Evolutionary conservation across 1,284 basidiomycete species (phyloP).

Genomic region (Sanghuangporus weigelae): DNA sequence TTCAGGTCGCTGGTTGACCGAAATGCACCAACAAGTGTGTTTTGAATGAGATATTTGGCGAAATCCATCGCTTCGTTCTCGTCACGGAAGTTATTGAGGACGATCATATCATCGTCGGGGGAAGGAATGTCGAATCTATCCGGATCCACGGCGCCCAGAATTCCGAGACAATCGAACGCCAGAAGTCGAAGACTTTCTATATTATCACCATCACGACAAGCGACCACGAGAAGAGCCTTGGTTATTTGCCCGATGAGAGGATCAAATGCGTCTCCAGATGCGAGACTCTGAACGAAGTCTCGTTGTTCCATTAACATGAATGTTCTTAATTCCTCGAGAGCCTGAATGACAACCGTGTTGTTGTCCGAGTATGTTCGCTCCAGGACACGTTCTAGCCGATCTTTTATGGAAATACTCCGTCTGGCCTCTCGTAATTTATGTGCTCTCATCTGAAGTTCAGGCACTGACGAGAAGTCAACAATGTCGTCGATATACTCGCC

Average conservation of each 20-base stretch:
- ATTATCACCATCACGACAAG: constrained; percentile 75
- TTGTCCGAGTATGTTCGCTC: constrained; percentile 80
- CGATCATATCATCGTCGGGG: constrained; percentile 62
- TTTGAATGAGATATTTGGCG: constrained; percentile 80
- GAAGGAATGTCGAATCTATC: constrained; percentile 79
- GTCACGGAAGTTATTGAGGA: constrained; percentile 82
- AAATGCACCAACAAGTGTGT: constrained; percentile 90
- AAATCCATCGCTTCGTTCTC: constrained; percentile 78
- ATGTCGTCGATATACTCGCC: constrained; percentile 66
- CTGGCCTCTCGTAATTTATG: constrained; percentile 46
- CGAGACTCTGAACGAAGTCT: constrained; percentile 54
- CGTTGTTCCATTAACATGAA: constrained; percentile 53
- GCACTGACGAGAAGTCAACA: constrained; percentile 69
- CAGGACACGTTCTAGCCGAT: constrained; percentile 66
- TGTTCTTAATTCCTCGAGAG: constrained; percentile 71
- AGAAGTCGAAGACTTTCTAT: constrained; percentile 62
- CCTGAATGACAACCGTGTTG: constrained; percentile 70
- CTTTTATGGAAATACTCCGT: constrained; percentile 43
- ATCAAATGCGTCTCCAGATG: constrained; percentile 86
- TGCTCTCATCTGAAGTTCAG: constrained; percentile 54
- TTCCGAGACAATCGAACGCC: constrained; percentile 88
- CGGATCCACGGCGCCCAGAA: constrained; percentile 94
- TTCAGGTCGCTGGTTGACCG: constrained; percentile 90
- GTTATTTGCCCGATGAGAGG: constrained; percentile 70
- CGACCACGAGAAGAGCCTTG: constrained; percentile 64